Conservation (phyloP, 441 rosid genomes). For the Adansonia grandidieri region DNA sequence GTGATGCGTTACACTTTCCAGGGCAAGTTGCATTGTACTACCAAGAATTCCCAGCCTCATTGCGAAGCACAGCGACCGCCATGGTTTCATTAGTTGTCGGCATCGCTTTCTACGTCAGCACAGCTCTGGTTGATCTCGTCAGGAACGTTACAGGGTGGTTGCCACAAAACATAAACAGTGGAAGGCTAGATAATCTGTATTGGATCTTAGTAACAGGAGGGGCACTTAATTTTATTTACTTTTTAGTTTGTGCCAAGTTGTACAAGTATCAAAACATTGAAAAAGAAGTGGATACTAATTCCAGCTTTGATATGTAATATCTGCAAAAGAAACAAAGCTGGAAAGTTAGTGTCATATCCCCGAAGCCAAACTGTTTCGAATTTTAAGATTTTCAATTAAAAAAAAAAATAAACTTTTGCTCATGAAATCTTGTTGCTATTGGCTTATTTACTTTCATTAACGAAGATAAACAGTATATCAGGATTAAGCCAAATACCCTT, state of each 20-base stretch:
- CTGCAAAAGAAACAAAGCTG: neutral
- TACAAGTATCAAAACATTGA: slow-evolving; percentile 19
- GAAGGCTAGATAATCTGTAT: slow-evolving; percentile 49
- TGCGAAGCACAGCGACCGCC: slow-evolving; percentile 44
- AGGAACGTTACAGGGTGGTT: slow-evolving; percentile 44
- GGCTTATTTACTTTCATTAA: neutral
- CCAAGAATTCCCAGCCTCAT: slow-evolving; percentile 44
- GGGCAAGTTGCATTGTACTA: slow-evolving; percentile 40
- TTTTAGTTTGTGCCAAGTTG: slow-evolving; percentile 18
- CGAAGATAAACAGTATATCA: neutral
- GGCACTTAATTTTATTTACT: slow-evolving; percentile 18
- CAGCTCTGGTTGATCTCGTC: slow-evolving; percentile 39
- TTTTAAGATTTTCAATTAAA: neutral
- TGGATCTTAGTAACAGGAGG: slow-evolving; percentile 40
- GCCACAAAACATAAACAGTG: slow-evolving; percentile 45
- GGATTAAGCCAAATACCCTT: neutral
- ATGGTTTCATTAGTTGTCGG: slow-evolving; percentile 42
- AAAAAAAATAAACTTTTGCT: neutral
- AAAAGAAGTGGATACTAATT: neutral
- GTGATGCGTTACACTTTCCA: slow-evolving; percentile 45
- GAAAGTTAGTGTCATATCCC: neutral
- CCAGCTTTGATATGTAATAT: neutral
- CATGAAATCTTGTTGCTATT: neutral
- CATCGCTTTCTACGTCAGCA: slow-evolving; percentile 41
- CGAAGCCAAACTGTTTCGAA: neutral